These are phyloP conservation scores for Rhodotorula kratochvilovae DNA, from an alignment of 768 basidiomycete species.

Conservation along the genomic window DNA sequence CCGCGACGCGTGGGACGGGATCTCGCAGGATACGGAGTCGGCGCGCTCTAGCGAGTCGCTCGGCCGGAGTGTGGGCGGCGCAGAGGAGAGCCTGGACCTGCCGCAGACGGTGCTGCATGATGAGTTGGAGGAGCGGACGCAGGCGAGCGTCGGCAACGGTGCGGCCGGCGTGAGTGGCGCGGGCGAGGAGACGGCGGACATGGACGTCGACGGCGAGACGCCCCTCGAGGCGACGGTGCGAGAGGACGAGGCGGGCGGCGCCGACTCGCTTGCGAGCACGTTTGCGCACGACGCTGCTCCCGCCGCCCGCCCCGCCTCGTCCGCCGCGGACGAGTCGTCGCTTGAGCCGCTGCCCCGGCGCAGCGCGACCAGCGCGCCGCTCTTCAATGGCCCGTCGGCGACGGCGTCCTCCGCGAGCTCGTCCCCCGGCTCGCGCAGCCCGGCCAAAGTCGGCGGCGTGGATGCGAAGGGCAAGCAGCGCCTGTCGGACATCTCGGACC, in stretches of 20 bases:
- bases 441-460: not conserved
- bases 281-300: not conserved
- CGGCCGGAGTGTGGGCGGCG: not conserved
- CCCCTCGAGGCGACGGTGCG: constrained; percentile 14
- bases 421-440: not conserved
- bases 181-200: not conserved
- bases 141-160: not conserved
- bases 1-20: constrained; percentile 12
- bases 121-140: not conserved
- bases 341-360: not conserved
- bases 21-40: constrained; percentile 14
- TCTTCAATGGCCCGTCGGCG: not conserved
- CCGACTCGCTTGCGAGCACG: not conserved
- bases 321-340: not conserved
- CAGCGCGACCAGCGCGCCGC: not conserved
- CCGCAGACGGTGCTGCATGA: constrained; percentile 12
- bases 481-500: constrained; percentile 23
- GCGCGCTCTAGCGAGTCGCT: not conserved
- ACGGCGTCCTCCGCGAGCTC: not conserved
- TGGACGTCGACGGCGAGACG: not conserved
- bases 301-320: not conserved
- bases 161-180: not conserved
- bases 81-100: not conserved
- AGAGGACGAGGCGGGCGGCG: constrained; percentile 8
- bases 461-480: not conserved